Conservation (phyloP, 2,329 filamentous ascomycete species). For the Nemania bipapillata region DNA sequence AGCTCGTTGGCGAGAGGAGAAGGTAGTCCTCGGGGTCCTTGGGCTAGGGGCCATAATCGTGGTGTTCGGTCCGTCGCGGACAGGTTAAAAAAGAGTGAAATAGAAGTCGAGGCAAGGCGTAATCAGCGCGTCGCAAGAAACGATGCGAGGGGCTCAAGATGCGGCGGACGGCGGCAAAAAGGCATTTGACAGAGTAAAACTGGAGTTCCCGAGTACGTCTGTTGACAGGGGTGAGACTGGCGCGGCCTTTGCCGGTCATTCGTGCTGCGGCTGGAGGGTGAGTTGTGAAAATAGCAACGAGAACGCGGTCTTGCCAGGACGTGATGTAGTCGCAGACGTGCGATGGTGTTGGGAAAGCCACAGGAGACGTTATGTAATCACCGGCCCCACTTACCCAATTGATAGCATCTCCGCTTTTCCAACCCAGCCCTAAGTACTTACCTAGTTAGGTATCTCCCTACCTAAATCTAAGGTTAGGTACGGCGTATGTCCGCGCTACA, state of each 20-base stretch:
- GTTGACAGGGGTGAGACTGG: constrained; percentile 7
- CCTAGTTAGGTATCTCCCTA: too few species aligned
- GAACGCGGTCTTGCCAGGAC: constrained; percentile 41
- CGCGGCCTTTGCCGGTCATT: constrained; percentile 31
- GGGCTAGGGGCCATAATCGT: constrained; percentile 51
- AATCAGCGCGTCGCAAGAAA: constrained; percentile 53
- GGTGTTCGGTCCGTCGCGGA: constrained; percentile 1
- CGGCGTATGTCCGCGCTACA: too few species aligned
- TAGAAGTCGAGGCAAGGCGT: constrained; percentile 32
- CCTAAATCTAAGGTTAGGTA: background rate
- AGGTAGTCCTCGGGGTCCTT: constrained; percentile 48
- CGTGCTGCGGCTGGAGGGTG: constrained; percentile 28
- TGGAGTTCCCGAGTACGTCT: background rate
- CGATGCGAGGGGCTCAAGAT: constrained; percentile 47
- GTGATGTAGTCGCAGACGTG: constrained; percentile 41
- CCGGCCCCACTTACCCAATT: constrained; percentile 38
- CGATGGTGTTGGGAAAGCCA: constrained; percentile 37
- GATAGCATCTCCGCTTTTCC: constrained; percentile 30
- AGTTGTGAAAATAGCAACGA: constrained; percentile 27
- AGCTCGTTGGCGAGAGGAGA: constrained; percentile 44
- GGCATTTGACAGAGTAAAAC: constrained; percentile 48
- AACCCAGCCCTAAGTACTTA: background rate
- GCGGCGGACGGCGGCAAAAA: constrained; percentile 48
- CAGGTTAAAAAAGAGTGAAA: constrained; percentile 13
- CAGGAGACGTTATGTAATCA: constrained; percentile 38